Base-by-base conservation (phyloP, 2,329 filamentous ascomycete genomes). In the Fusarium ambrosium region DNA sequence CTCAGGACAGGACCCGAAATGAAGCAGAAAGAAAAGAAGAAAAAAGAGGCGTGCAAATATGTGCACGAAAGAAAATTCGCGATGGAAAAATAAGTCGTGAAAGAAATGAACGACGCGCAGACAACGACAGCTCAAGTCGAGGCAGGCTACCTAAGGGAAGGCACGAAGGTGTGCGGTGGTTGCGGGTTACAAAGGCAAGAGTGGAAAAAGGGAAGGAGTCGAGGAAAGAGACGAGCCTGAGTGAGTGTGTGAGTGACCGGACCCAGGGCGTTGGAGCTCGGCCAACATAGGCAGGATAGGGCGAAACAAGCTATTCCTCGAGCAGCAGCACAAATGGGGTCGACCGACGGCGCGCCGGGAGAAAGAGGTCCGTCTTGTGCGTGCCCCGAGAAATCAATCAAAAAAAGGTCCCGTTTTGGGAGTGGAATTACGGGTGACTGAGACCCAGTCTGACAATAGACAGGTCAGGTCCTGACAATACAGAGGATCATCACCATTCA, bases 81-180 rank as follows among this genome's bases (percentile, higher is more conserved):
- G 62, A 61, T 64, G 53, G 67, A 72, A 43, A 59, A 74, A 71
- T 48, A 48, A 27, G 68, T 71, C 62, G 62, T 37, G 55, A 68
- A 65, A 43, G 76, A 77, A 75, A 66, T 29, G 62, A 79, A 75
- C 53, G 68, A 64, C 61, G 70, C 71, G 69, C 74, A 77, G 66
- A 70, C 77, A 69, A 79, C 74, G 72, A 73, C 74, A 76, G 32
- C 63, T 68, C 56, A 36, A 55, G 68, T 69, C 74, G 76, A 77
- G 62, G 75, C 72, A 72, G 72, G 74, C 75, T 73, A 55, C 32
- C 32, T 34, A 34, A 34, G 61, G 36, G 61, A 63, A 61, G 55
- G 71, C 64, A 72, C 76, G 66, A 65, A 65, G 53, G 68, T 65
- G 76, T 71, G 74, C 69, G 66, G 60, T 62, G 66, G 60, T 62